Conservation (phyloP, 305 asterid species). For the Solanum hybrid region DNA sequence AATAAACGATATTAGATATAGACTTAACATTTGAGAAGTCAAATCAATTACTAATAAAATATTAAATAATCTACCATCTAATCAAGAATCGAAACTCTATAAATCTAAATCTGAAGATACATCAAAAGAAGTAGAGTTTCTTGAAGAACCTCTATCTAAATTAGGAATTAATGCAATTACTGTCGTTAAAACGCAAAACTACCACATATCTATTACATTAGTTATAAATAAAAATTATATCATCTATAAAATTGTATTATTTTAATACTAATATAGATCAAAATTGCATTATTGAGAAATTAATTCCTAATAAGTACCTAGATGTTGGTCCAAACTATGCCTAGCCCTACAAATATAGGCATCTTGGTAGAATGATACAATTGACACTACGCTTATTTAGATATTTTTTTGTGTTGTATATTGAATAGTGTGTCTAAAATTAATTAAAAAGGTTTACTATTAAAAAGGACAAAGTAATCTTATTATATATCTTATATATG, state of each 20-base stretch:
- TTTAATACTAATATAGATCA: neutral
- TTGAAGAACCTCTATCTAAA: neutral
- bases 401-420: too few species aligned
- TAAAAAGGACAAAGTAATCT: neutral
- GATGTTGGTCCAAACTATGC: neutral
- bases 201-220: neutral
- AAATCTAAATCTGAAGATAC: neutral
- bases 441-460: too few species aligned
- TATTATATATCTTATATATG: too few species aligned
- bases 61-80: neutral
- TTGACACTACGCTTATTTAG: neutral
- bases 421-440: too few species aligned
- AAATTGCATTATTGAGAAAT: neutral
- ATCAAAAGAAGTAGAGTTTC: neutral
- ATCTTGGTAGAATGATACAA: neutral
- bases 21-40: too few species aligned
- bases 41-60: too few species aligned
- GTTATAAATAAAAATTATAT: too few species aligned
- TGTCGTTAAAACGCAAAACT: neutral
- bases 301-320: neutral
- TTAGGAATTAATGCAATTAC: too few species aligned
- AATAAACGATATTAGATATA: too few species aligned
- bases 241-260: too few species aligned
- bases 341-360: neutral
- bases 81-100: neutral